Base-by-base conservation (phyloP, 257 asterid genomes). In the Osmanthus fragrans region DNA sequence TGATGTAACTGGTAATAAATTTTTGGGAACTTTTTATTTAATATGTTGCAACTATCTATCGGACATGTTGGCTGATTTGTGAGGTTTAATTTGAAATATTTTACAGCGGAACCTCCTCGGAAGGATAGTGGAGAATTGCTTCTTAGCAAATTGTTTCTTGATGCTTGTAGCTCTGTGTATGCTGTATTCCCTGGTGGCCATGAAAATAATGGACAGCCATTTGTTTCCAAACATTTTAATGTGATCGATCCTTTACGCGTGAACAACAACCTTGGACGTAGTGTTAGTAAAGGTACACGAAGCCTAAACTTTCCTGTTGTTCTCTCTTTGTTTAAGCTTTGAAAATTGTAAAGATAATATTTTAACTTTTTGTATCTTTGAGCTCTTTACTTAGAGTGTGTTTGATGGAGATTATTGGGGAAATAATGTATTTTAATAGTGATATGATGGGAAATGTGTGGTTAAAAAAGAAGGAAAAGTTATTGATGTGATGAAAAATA, bases 221-320 rank as follows among this genome's bases (percentile, higher is more conserved):
- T 96, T 86, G 88, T 85, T 77, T 87, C 98, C 40, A 96, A 96
- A 83, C 94, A 96, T 88, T 93, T 96, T 80, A 96, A 96, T 82
- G 99, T 96, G 42, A 92, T 96, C 73, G 99, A 96, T 88, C 99
- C 99, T 39, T 88, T 96, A 66, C 97, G 99, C 33, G 97, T 92
- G 79, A 96, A 86, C 92, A 96, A 96, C 89, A 96, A 96, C 81
- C 99, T 96, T 85, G 99, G 99, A 23, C 99, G 99, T 73, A 96
- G 99, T 87, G 98, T 96, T 77, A 96, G 97, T 86, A 96, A 96
- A 93, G 99, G 99, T 96, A 89, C 78, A 72, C 54, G 58, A 18
- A n/a, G 19, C 45, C 47, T 21, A 42, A 72, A 25, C 45, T 74
- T 72, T 19, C 11, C 67, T 23, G 49, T 60, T 16, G 49, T 54